Percentiles rank a stretch among this genome's conserved stretches.
Conservation (phyloP, 176 grass and related monocot species). For the Oryza glaberrima region DNA sequence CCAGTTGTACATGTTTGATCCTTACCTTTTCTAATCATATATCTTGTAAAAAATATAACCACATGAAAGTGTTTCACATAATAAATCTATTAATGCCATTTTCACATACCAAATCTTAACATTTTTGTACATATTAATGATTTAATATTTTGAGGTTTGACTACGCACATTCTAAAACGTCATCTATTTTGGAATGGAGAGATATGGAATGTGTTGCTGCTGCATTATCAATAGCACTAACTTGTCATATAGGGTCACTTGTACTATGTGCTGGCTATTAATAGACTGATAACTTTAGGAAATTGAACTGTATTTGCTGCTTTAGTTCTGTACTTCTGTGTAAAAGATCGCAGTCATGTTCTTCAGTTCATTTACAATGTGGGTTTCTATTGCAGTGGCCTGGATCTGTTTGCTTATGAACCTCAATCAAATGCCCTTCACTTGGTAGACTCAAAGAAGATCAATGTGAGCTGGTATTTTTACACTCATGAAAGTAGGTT, state of each 20-base stretch:
- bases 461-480: constrained; percentile 83
- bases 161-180: not conserved
- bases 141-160: not conserved
- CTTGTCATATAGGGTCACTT: constrained; percentile 11
- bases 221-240: constrained; percentile 17
- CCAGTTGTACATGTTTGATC: not conserved
- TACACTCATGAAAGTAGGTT: constrained; percentile 98
- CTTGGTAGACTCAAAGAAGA: constrained; percentile 77
- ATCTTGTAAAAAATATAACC: not conserved
- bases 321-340: constrained; percentile 29
- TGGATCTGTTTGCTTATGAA: constrained; percentile 86
- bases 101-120: not conserved
- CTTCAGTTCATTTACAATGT: constrained; percentile 34
- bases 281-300: not conserved
- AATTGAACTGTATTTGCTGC: not conserved
- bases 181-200: not conserved
- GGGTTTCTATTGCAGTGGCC: constrained; percentile 61
- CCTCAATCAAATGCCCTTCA: constrained; percentile 70
- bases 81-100: not conserved
- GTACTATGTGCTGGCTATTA: constrained; percentile 12
- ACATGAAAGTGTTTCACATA: not conserved
- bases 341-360: constrained; percentile 23
- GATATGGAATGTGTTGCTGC: constrained; percentile 9
- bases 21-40: not conserved
- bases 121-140: not conserved